These are phyloP conservation scores for Pholiota molesta DNA, from an alignment of 768 basidiomycete species.

Conservation along the genomic window DNA sequence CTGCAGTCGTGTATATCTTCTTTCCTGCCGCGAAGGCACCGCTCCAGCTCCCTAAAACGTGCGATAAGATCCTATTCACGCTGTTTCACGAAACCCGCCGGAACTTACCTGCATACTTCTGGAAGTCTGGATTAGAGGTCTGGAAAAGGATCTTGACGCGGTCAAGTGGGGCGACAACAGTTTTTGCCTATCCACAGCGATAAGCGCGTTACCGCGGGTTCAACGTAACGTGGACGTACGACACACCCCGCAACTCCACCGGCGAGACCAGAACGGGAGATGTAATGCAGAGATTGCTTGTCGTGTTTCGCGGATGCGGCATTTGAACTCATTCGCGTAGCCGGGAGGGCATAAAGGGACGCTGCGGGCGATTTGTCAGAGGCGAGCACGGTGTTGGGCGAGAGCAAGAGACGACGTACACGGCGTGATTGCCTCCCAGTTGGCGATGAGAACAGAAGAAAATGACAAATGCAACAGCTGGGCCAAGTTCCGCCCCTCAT, in stretches of 20 bases:
- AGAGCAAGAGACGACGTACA: conserved; percentile 2
- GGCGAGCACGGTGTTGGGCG: conserved; percentile 4
- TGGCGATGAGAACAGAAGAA: conserved; percentile 18
- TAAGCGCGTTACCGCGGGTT: conserved; percentile 10
- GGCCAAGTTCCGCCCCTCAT: conserved; percentile 4
- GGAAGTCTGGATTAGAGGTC: conserved; percentile 93
- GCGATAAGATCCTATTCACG: conserved; percentile 3
- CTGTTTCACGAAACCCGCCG: background rate
- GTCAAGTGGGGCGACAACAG: conserved; percentile 93
- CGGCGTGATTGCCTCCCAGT: conserved; percentile 11
- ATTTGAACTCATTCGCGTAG: conserved; percentile 64
- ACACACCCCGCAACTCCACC: conserved; percentile 94
- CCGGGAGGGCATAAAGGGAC: conserved; percentile 36
- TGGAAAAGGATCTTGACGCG: conserved; percentile 99
- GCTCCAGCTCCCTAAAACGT: conserved; percentile 73
- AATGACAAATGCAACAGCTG: conserved; percentile 22
- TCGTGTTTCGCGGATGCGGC: conserved; percentile 47
- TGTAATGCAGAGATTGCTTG: conserved; percentile 59
- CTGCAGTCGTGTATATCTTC: conserved; percentile 69
- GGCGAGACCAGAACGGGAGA: conserved; percentile 84
- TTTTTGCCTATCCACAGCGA: conserved; percentile 73
- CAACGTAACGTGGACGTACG: conserved; percentile 50
- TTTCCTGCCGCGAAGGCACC: conserved; percentile 80
- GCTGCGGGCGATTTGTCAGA: conserved; percentile 2
- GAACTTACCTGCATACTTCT: conserved; percentile 84